Base-by-base conservation (phyloP, 2,329 filamentous ascomycete genomes). In the Endocalyx cinctus region DNA sequence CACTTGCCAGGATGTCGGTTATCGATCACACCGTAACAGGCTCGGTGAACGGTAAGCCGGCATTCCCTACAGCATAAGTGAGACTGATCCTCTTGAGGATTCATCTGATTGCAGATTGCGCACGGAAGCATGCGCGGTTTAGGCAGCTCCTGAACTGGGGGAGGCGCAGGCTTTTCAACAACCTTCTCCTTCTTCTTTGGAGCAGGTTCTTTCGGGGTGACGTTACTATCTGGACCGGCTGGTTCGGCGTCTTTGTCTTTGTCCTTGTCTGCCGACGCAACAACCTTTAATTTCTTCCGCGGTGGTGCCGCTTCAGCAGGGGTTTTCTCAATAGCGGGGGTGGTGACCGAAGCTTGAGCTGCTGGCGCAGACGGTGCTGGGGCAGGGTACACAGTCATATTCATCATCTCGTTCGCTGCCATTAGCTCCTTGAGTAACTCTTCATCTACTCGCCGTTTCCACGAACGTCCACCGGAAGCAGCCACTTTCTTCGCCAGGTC, bases 391-490 rank as follows among this genome's bases (percentile, higher is more conserved):
- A 66, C 52, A 34, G 66, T 61, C 55, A 58, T 47, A 28, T 48
- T 65, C 49, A 73, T 56, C 66, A 74, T 71, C 25, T 86, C 80
- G 41, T 84, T 78, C 2, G 77, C 79, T 15, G 74, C 69, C 18
- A 74, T 63, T 10, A 86, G 64, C 59, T 90, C 86, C 48, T 84
- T 84, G 34, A 89, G 67, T 11, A 96, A 69, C 55, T 97, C 92
- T 57, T 97, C 90, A 45, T 98, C 92, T 37, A 94, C 82, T 55
- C 84, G 86, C 38, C 86, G 79, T 64, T 92, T 94, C 79, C 82
- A 89, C 5, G 85, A 83, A 47, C 87, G 82, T 28, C 85, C 84
- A 27, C 87, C 86, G 28, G 81, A 78, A 43, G 84, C 79, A 1
- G 82, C 77, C 26, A 94, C 80, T 64, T 95, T 94, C 65, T 89